Evolutionary conservation across 345 rosid species (phyloP), one percentile per base, ranked within the genome.

Genomic region (Camelina neglecta): DNA sequence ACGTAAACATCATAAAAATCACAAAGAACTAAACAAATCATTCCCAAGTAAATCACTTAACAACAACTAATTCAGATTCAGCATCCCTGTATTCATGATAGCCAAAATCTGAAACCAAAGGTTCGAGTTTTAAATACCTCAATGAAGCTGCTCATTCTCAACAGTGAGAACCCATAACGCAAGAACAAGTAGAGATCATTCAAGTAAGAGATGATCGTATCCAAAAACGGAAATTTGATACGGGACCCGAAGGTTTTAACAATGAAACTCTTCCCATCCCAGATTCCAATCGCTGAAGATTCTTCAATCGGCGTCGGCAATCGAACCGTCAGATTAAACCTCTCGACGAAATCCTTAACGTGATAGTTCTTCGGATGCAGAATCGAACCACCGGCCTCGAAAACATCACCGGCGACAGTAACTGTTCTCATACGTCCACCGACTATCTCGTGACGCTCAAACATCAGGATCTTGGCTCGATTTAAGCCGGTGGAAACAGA

Each of bases 341-440:
- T 59, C 7, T 84, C 53, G 1, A 92, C 84, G 84, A 73, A 94
- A 58, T 89, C 88, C 26, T 84, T 69, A 15, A 87, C 91, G 85
- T 90, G 85, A 75, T 84, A 90, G 74, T 92, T 95, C 78, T 89
- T 87, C 26, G 97, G 97, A 64, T 90, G 99, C 8, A 95, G 91
- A 63, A 95, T 92, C 54, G 97, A 90, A 42, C 84, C 97, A 7
- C 98, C 97, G 6, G 97, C 96, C 74, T 90, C 98, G 73, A 90
- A 95, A 9, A 82, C 84, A n/a, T 89, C 81, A 11, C 91, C 92
- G 65, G 80, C 64, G 45, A 92, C 53, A 16, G 70, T 73, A 12
- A 90, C 88, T 7, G 85, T 86, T 23, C 86, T 96, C 97, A 95
- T 92, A 21, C 99, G 96, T 0, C 99, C 99, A 45, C 99, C 97